Base-by-base conservation (phyloP, 352 stramenopile genomes). In the Aphanomyces euteiches region DNA sequence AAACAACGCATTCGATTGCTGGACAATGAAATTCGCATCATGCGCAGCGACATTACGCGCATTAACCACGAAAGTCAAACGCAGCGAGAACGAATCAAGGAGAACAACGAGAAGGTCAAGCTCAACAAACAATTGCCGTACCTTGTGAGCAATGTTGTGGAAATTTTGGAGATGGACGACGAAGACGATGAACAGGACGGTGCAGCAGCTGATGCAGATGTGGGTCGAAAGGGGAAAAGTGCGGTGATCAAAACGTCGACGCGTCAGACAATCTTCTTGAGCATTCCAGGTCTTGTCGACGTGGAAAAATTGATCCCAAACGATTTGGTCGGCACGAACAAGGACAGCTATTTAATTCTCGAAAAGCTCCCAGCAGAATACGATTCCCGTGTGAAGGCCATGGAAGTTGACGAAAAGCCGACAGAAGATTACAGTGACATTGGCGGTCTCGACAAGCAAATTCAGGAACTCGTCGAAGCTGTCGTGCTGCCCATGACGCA, bases 91-190 rank as follows among this genome's bases (percentile, higher is more conserved):
- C 85, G 93, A 17, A 98, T 99, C 79, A 98, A 97, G 73, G 96
- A 99, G 75, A 99, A 99, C 82, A 97, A 98, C 79, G 97, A 99
- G 77, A 99, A 99, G 77, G 95, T 99, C 72, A 99, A 99, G 81
- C 79, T 99, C 36, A 99, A 99, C 83, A 99, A 99, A 77, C 95
- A 99, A 79, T 78, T 99, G 57, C 97, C 97, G 28, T 99, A 98
- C 75, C 80, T 99, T 3, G 97, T 99, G n/a, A 96, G 92, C 47
- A 99, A 99, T 84, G 95, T 99, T 36, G 93, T 99, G 15, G 97
- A 99, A 71, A 78, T 96, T 19, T 71, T 96, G 28, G 80, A 94
- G 71, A 78, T 94, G 3, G 77, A 96, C 53, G 84, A 96, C 56
- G 93, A 98, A 68, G 93, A 97, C 59, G 91, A 96, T 74, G 92